These are phyloP conservation scores for Boletus sensibilis DNA, from an alignment of 768 basidiomycete species.

Conservation along the genomic window DNA sequence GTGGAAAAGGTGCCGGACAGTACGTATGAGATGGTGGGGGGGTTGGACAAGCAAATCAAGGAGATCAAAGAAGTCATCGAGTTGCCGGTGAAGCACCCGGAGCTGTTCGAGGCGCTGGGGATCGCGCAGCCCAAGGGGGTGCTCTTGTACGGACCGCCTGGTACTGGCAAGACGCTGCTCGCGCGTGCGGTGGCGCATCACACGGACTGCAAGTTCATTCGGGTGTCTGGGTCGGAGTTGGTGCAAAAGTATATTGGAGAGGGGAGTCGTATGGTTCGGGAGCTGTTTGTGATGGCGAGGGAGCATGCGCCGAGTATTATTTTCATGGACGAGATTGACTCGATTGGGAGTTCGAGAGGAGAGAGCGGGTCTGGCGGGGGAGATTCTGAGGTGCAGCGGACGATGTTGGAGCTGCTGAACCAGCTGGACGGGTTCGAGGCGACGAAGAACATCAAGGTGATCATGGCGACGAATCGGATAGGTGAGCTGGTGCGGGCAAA, in stretches of 20 bases:
- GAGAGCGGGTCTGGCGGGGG: constrained; percentile 76
- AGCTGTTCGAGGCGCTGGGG: constrained; percentile 92
- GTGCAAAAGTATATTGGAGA: constrained; percentile 99
- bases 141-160: constrained; percentile 91
- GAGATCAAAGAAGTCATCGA: constrained; percentile 99
- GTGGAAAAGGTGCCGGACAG: constrained; percentile 99
- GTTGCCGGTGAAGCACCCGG: constrained; percentile 95
- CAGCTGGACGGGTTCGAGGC: constrained; percentile 88
- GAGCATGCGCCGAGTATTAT: constrained; percentile 98
- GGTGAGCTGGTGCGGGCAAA: constrained; percentile 37
- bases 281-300: constrained; percentile 96
- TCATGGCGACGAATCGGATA: constrained; percentile 98
- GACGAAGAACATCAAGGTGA: constrained; percentile 83
- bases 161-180: constrained; percentile 93
- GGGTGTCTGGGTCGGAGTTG: constrained; percentile 89
- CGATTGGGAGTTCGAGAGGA: constrained; percentile 90
- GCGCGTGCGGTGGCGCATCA: constrained; percentile 97
- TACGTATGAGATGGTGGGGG: constrained; percentile 99
- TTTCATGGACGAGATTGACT: constrained; percentile 99
- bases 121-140: constrained; percentile 98
- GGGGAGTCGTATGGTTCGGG: constrained; percentile 93
- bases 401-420: constrained; percentile 87
- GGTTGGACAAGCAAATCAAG: constrained; percentile 96
- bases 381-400: constrained; percentile 87
- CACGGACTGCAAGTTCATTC: constrained; percentile 97